Base-by-base conservation (phyloP, 371 early-diverging fungal species). In the Mortierella sp. region DNA sequence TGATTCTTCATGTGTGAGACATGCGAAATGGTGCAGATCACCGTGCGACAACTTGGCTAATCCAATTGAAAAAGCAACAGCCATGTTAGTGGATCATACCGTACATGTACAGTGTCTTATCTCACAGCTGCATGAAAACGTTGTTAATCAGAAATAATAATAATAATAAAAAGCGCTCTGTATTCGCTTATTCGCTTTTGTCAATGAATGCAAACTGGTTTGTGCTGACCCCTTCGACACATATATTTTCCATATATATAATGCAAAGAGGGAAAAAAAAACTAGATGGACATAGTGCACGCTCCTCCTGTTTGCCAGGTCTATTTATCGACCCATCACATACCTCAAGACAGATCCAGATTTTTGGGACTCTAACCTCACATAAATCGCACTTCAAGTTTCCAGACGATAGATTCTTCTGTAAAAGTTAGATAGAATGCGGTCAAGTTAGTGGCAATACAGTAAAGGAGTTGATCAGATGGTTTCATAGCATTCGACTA, bases 341-440 rank as follows among this genome's bases (percentile, higher is more conserved):
- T 73, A 81, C 81, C 81, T 81, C 81, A 15, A 81, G 52, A 61
- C 81, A 81, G 58, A 81, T 72, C 81, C 81, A 81, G 3, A 81
- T 69, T 19, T 55, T 53, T 40, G 81, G 75, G 4, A 81, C 67
- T 48, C 76, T 45, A 58, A 75, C 72, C 33, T 81, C 81, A 41
- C 81, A 81, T 61, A 53, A 60, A 63, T 81, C 81, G 38, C 81
- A 81, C 63, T 75, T 75, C 16, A 81, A 48, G 58, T 48, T 69
- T n/a, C 76, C 81, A 7, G 76, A 69, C 50, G 76, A 68, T 63
- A 81, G 43, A 48, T 75, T 75, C 62, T 81, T 81, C 81, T 81
- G 60, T 59, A n/a, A 24, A 47, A 55, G 40, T 38, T 8, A 15
- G 13, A 24, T 45, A 32, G 22, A 28, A 59, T 1, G 21, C 50